Evolutionary conservation across 768 basidiomycete species (phyloP).

Genomic region (Boletus rubescentipes): DNA sequence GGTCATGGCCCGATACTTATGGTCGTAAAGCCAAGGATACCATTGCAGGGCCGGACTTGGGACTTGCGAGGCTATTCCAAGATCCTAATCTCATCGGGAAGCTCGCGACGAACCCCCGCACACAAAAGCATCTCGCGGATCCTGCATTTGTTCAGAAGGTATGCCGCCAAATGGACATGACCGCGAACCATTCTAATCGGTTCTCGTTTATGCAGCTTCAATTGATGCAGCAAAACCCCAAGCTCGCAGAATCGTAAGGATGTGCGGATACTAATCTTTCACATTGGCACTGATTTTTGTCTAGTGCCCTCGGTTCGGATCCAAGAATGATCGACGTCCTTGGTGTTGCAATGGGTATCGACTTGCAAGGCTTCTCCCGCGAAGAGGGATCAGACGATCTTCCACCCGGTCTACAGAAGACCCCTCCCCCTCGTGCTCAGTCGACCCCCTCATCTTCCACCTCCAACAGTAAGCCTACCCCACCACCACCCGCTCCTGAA

Average conservation of each 20-base stretch:
- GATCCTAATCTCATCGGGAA: slow-evolving; percentile 85
- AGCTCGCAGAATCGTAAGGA: slow-evolving; percentile 56
- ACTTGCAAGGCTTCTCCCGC: slow-evolving; percentile 82
- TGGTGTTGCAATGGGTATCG: slow-evolving; percentile 90
- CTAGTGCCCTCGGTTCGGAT: slow-evolving; percentile 61
- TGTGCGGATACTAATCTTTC: not conserved
- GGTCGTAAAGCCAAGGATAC: slow-evolving; percentile 35
- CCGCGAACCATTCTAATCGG: not conserved
- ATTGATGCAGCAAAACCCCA: slow-evolving; percentile 67
- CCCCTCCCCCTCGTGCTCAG: slow-evolving; percentile 27
- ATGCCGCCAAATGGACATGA: not conserved
- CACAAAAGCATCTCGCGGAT: slow-evolving; percentile 80
- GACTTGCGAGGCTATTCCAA: slow-evolving; percentile 73
- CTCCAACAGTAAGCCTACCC: slow-evolving; percentile 38
- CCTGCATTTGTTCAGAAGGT: slow-evolving; percentile 77
- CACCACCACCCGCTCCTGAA: slow-evolving; percentile 39
- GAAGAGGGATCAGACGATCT: slow-evolving; percentile 83
- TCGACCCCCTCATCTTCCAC: slow-evolving; percentile 43
- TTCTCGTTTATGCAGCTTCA: slow-evolving; percentile 44
- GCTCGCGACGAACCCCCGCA: slow-evolving; percentile 84
- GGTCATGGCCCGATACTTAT: slow-evolving; percentile 1
- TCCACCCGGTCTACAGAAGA: slow-evolving; percentile 53
- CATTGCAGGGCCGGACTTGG: slow-evolving; percentile 45
- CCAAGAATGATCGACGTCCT: slow-evolving; percentile 93
- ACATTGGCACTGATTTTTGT: slow-evolving; percentile 7